Base-by-base conservation (phyloP, 768 basidiomycete genomes). In the Mycena floridula region DNA sequence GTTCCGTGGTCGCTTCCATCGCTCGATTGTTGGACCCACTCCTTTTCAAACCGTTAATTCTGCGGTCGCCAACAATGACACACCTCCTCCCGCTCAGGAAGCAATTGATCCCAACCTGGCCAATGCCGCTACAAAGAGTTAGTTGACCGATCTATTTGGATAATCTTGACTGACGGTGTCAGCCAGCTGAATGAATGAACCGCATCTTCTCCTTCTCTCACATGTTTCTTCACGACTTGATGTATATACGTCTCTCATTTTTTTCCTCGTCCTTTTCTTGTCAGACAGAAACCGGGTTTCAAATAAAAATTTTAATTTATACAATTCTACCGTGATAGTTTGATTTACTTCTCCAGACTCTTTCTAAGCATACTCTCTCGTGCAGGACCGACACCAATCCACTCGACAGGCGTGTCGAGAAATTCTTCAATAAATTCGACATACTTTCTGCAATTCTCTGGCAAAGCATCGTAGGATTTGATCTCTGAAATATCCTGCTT, bases 301-400 rank as follows among this genome's bases (percentile, higher is more conserved):
- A n/a, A n/a, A n/a, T n/a, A n/a, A n/a, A n/a, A n/a, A n/a, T n/a
- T n/a, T n/a, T n/a, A n/a, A n/a, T n/a, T n/a, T n/a, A n/a, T n/a
- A n/a, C n/a, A n/a, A n/a, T n/a, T n/a, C n/a, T n/a, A n/a, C n/a
- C n/a, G n/a, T n/a, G n/a, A n/a, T n/a, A n/a, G n/a, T n/a, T n/a
- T n/a, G n/a, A n/a, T n/a, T n/a, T n/a, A n/a, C n/a, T n/a, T n/a
- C n/a, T n/a, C n/a, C n/a, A n/a, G n/a, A 35, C 7, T 35, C 48
- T 61, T 69, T 36, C 26, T 47, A 11, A 76, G 37, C 86, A 93
- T 95, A 50, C 79, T 82, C 50, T 90, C 85, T 46, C 94, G 64
- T 15, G 72, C 88, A 13, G 95, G 90, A 1, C 95, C 95, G 16
- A 94, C 84, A 9, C 95, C 95, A 42, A 97, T 91, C 86, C 89